Base-by-base conservation (phyloP, 1,139 yeast species). In the Kodamaea sp. region DNA sequence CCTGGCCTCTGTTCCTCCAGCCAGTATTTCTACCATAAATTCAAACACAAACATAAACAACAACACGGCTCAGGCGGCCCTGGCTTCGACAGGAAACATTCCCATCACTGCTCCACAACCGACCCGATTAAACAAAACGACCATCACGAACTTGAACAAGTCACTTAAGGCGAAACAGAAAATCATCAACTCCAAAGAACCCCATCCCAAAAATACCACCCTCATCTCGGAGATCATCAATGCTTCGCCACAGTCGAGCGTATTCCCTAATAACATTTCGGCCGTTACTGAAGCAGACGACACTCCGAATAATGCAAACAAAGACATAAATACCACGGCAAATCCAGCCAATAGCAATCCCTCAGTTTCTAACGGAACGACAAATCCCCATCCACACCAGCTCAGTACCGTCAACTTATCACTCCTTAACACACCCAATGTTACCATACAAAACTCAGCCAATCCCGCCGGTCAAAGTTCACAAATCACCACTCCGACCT, bases 121-220 rank as follows among this genome's bases (percentile, higher is more conserved):
- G 8, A 28, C 45, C 3, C 33, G 43, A 13, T 32, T 62, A 22
- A 65, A 63, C 44, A 62, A 62, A 32, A 51, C 44, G 21, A 56
- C 61, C 23, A 61, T 67, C 26, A 50, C 67, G 22, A 64, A 60
- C 47, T 50, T 67, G 26, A 67, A 67, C 43, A 66, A 66, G 42
- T 61, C 73, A 4, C 47, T 67, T 26, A 66, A 63, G 43, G 72
- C 70, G 8, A 67, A 67, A 37, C 73, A 67, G 42, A 63, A 63
- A 38, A 59, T 67, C 32, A 65, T 66, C 34, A 61, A 51, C 39
- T 48, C 66, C 7, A 61, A 61, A 35, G 71, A 65, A 31, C 64
- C 70, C 1, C 64, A 59, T 29, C 66, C 68, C 7, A 65, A 65
- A 41, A 65, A 55, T 35, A 42, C 67, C 7, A 48, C 66, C 13